These are phyloP conservation scores for Mallotus japonicus DNA, from an alignment of 441 rosid genomes.

Conservation along the genomic window DNA sequence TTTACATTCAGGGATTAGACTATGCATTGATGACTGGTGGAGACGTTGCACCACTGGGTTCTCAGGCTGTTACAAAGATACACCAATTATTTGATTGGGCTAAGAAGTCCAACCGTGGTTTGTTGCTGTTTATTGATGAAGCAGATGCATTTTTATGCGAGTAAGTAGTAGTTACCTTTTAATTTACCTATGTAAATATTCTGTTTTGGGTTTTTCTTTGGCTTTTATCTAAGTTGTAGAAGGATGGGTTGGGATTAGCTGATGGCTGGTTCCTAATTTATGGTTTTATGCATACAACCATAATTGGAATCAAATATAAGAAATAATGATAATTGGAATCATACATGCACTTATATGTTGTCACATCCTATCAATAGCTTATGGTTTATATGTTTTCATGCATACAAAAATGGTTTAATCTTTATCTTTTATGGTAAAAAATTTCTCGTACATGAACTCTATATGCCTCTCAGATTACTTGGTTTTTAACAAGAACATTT, in stretches of 20 bases:
- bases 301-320: no score
- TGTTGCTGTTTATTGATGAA: conserved; percentile 86
- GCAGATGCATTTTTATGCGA: conserved; percentile 95
- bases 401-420: no score
- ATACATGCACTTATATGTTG: background rate
- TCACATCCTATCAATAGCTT: background rate
- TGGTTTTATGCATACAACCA: no score
- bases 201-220: background rate
- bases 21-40: conserved; percentile 99
- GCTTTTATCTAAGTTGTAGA: background rate
- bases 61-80: conserved; percentile 98
- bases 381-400: background rate
- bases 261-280: background rate
- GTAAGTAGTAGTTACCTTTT: conserved; percentile 47
- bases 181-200: background rate
- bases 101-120: conserved; percentile 80
- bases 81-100: conserved; percentile 96
- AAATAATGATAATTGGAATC: background rate
- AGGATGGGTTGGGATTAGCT: background rate
- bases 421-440: background rate
- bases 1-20: conserved; percentile 73
- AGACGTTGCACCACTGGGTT: conserved; percentile 95
- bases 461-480: background rate
- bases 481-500: background rate
- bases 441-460: background rate